phyloP scores from a whole-genome alignment of 2,329 filamentous ascomycete species.

The Fusarium vanettenii region DNA sequence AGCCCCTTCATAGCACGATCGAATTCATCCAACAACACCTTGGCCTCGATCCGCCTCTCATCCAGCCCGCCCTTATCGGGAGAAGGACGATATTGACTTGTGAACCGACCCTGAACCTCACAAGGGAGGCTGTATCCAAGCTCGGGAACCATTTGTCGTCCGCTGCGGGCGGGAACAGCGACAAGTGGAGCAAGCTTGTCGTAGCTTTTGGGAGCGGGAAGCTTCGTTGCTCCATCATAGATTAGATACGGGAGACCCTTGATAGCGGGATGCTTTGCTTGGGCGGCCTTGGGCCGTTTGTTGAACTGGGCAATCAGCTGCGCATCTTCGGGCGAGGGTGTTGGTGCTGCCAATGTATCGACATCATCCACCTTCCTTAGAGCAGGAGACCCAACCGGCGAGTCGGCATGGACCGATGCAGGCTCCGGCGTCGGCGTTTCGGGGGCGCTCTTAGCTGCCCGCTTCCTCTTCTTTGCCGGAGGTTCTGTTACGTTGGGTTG shows the following conservation, averaged over 20 bases:
- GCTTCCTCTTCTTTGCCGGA: conserved; percentile 54
- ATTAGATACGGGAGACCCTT: conserved; percentile 54
- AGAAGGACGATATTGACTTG: conserved; percentile 54
- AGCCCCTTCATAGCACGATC: conserved; percentile 55
- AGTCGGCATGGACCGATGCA: conserved; percentile 40
- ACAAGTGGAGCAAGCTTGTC: conserved; percentile 58
- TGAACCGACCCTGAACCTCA: conserved; percentile 58
- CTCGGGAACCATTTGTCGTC: conserved; percentile 53
- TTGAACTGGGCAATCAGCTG: conserved; percentile 52
- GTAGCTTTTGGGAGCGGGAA: conserved; percentile 58
- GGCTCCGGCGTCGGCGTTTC: conserved; percentile 46
- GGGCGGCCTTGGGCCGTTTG: conserved; percentile 52
- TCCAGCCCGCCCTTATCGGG: conserved; percentile 54
- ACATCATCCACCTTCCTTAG: conserved; percentile 51
- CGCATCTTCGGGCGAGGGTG: conserved; percentile 49
- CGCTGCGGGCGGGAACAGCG: conserved; percentile 53
- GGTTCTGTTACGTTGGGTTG: conserved; percentile 43
- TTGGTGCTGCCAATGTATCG: conserved; percentile 47
- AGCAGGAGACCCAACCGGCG: conserved; percentile 41
- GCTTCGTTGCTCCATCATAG: conserved; percentile 53
- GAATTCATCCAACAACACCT: conserved; percentile 54
- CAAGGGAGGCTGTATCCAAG: conserved; percentile 54
- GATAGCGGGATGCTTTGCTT: conserved; percentile 53
- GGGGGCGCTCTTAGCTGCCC: conserved; percentile 42
- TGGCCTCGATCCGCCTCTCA: conserved; percentile 55